Percentiles rank a stretch among this genome's conserved stretches.
phyloP scores from a whole-genome alignment of 2,329 filamentous ascomycete species.

The Leptodontidium sp. region DNA sequence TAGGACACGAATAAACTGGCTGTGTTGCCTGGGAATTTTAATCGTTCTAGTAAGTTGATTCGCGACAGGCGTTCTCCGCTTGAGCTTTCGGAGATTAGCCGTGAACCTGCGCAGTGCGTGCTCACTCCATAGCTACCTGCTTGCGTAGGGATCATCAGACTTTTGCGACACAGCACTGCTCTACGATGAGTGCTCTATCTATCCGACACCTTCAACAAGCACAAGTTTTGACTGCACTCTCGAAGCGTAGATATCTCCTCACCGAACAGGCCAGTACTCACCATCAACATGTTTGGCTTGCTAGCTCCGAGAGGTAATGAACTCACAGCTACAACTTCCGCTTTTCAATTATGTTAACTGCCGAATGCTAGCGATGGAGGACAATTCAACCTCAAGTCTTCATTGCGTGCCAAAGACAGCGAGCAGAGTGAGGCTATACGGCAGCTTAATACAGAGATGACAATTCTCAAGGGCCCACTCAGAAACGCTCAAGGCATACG shows the following conservation, averaged over 20 bases:
- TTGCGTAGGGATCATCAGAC: background rate
- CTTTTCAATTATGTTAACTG: slow-evolving; percentile 12
- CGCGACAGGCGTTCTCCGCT: too few species aligned
- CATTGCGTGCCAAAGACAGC: slow-evolving; percentile 19
- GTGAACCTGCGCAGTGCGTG: too few species aligned
- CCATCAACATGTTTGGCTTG: slow-evolving; percentile 30
- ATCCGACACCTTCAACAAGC: slow-evolving; percentile 8
- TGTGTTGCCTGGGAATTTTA: too few species aligned
- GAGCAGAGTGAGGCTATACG: slow-evolving; percentile 25
- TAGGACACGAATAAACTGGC: too few species aligned
- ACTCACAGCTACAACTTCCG: background rate
- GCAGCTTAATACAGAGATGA: slow-evolving; percentile 24
- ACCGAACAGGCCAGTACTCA: slow-evolving; percentile 17
- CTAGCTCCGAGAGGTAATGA: slow-evolving; percentile 25
- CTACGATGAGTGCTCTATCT: slow-evolving; percentile 2
- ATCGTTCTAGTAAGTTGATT: too few species aligned
- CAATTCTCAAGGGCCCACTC: slow-evolving; percentile 26
- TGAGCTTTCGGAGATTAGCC: too few species aligned
- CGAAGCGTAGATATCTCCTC: slow-evolving; percentile 5
- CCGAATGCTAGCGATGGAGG: slow-evolving; percentile 24
- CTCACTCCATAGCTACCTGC: too few species aligned
- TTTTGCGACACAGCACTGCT: background rate
- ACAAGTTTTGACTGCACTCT: slow-evolving; percentile 18
- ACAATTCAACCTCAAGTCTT: slow-evolving; percentile 26
- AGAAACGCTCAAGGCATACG: slow-evolving; percentile 25